These are phyloP conservation scores for Scheffersomyces quercinus DNA, from an alignment of 1,139 yeast genomes.

Conservation along the genomic window DNA sequence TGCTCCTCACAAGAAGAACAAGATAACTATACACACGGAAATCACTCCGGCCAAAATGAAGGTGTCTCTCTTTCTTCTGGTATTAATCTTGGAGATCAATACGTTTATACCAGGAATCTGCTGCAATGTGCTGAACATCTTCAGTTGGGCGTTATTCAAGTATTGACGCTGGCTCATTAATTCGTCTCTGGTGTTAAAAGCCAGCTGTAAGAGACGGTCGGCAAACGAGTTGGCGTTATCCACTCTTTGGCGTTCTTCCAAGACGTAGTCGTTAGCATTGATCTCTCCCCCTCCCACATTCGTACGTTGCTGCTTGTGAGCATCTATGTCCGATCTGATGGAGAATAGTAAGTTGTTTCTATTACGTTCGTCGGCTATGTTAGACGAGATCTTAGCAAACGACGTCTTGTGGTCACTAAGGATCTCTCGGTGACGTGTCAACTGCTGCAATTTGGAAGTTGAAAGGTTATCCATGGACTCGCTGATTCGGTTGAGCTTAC, in stretches of 20 bases:
- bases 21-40: constrained; percentile 66
- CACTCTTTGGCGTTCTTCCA: constrained; percentile 74
- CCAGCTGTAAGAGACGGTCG: constrained; percentile 77
- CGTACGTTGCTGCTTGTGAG: constrained; percentile 46
- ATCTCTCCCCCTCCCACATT: constrained; percentile 33
- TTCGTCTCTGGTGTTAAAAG: constrained; percentile 87
- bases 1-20: constrained; percentile 45
- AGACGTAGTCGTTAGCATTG: constrained; percentile 61
- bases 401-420: constrained; percentile 69
- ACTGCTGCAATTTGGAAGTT: constrained; percentile 80
- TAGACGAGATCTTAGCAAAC: constrained; percentile 56
- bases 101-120: constrained; percentile 82
- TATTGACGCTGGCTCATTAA: constrained; percentile 68
- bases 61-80: constrained; percentile 86
- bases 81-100: constrained; percentile 76
- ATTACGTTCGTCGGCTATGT: constrained; percentile 73
- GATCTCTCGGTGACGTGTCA: constrained; percentile 79
- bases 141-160: constrained; percentile 63
- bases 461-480: constrained; percentile 36
- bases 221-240: constrained; percentile 75
- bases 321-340: constrained; percentile 76
- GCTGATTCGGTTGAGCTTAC: constrained; percentile 40
- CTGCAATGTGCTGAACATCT: constrained; percentile 60
- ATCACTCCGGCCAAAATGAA: constrained; percentile 78
- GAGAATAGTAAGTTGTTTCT: constrained; percentile 70